phyloP scores from a whole-genome alignment of 108 stramenopile genomes.

The Chaetoceros tenuissimus region DNA sequence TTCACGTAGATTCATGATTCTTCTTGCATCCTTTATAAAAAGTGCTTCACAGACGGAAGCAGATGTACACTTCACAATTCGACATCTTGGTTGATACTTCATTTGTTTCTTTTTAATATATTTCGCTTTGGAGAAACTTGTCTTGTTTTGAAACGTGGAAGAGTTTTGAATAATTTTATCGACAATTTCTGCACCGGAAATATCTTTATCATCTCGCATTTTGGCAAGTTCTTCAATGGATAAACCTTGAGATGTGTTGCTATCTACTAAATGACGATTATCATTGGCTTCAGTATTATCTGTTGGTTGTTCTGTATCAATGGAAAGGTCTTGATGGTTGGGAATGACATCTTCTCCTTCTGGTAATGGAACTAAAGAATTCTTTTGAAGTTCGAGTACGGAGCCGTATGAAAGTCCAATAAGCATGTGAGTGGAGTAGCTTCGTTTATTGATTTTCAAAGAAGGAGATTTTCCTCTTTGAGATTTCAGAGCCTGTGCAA shows the following conservation, averaged over 20 bases:
- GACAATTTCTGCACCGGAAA: conserved; percentile 57
- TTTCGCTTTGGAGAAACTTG: conserved; percentile 79
- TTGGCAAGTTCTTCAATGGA: conserved; percentile 24
- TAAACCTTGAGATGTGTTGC: conserved; percentile 61
- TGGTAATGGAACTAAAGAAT: conserved; percentile 36
- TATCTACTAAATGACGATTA: conserved; percentile 73
- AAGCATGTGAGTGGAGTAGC: conserved; percentile 51
- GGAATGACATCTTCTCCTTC: conserved; percentile 63
- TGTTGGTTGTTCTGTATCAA: conserved; percentile 1
- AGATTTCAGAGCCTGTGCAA: conserved; percentile 47
- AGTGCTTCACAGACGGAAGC: conserved; percentile 52
- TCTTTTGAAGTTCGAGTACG: conserved; percentile 53
- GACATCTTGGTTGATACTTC: conserved; percentile 78
- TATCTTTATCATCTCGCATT: conserved; percentile 26
- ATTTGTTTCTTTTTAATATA: conserved; percentile 67
- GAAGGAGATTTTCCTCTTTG: conserved; percentile 40
- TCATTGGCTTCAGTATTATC: conserved; percentile 36
- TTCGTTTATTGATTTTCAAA: conserved; percentile 71
- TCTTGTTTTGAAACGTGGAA: conserved; percentile 70
- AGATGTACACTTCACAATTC: conserved; percentile 62
- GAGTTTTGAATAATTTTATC: conserved; percentile 68
- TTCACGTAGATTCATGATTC: conserved; percentile 57
- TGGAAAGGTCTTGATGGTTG: conserved; percentile 7
- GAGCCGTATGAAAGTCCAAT: conserved; percentile 73
- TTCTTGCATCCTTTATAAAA: conserved; percentile 48